Percentiles rank a stretch among this genome's conserved stretches.
phyloP scores from a whole-genome alignment of 768 basidiomycete genomes.

The Galerina marginata region DNA sequence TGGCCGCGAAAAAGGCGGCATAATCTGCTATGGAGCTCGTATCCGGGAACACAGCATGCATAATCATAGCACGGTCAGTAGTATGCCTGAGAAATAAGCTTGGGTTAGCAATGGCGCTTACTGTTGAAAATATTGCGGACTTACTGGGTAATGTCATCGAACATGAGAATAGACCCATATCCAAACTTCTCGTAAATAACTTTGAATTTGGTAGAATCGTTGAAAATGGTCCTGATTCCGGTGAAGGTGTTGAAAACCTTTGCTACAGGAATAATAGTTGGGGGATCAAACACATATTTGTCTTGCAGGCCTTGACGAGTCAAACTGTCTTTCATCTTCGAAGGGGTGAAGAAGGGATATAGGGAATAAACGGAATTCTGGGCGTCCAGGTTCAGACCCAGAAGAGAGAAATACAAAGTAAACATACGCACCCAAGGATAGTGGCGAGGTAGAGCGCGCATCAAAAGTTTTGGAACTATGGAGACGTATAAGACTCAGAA shows the following conservation, averaged over 20 bases:
- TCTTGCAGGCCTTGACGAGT: constrained; percentile 41
- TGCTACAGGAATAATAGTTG: constrained; percentile 19
- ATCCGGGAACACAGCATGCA: constrained; percentile 43
- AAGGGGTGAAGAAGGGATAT: constrained; percentile 73
- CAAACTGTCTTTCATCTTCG: constrained; percentile 42
- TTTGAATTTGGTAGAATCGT: constrained; percentile 41
- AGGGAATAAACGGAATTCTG: constrained; percentile 59
- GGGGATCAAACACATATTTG: constrained; percentile 49
- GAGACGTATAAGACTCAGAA: not conserved
- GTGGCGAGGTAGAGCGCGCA: constrained; percentile 48
- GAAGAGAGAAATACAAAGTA: not conserved
- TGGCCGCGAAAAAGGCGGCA: constrained; percentile 33
- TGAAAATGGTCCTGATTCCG: constrained; percentile 33
- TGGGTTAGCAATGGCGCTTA: not conserved
- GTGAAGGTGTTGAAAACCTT: constrained; percentile 18
- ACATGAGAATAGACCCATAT: constrained; percentile 45
- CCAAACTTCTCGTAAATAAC: constrained; percentile 42
- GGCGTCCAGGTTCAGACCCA: constrained; percentile 19
- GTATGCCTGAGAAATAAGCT: constrained; percentile 30
- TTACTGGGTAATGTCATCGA: constrained; percentile 40
- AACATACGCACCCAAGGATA: constrained; percentile 37
- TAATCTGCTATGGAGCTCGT: constrained; percentile 34
- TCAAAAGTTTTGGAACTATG: constrained; percentile 48
- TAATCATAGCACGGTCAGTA: constrained; percentile 29
- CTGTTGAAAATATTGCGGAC: constrained; percentile 1